Base-by-base conservation (phyloP, 257 asterid genomes). In the Salvia hispanica region DNA sequence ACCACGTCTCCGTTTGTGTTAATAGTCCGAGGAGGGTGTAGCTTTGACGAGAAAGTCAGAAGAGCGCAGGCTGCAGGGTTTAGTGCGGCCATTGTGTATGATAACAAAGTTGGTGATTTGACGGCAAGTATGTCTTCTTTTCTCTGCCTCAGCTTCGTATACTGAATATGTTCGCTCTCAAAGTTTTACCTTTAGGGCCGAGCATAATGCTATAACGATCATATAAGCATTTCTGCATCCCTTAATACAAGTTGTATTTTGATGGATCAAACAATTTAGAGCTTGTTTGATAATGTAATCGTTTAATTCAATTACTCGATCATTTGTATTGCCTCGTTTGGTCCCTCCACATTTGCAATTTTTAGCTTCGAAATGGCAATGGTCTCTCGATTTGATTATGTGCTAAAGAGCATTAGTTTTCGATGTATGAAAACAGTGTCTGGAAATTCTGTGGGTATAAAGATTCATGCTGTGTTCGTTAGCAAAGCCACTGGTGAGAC, bases 41-140 rank as follows among this genome's bases (percentile, higher is more conserved):
- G 88, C 71, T 91, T 88, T 66, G 97, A 88, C 65, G 96, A 82
- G 34, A 88, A 91, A 78, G 81, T 91, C 34, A 83, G 91, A 78
- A 75, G 77, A 46, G 91, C 97, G 7, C 95, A 91, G 78, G 80
- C 71, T 34, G 90, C 87, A 42, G 86, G 88, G 34, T 91, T 83
- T 73, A 64, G 77, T 77, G 95, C 91, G 10, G 92, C 86, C 75
- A 86, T 91, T 61, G 81, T 91, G 56, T 88, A 85, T 66, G 81
- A 88, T 70, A 72, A 42, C 55, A 84, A 82, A 54, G 36, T 64
- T 21, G 25, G 25, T 56, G 86, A 80, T 57, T 77, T 91, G 75
- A 82, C 88, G 71, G 86, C 96, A 79, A 91, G 97, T 91, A 83
- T 58, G 81, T 72, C 31, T 61, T 51, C 47, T 72, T 61, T 21